A percentile compares a stretch with the other conserved stretches of the same genome.
These are phyloP conservation scores for Xylariaceae sp. DNA, from an alignment of 2,329 filamentous ascomycete genomes.

Conservation along the genomic window DNA sequence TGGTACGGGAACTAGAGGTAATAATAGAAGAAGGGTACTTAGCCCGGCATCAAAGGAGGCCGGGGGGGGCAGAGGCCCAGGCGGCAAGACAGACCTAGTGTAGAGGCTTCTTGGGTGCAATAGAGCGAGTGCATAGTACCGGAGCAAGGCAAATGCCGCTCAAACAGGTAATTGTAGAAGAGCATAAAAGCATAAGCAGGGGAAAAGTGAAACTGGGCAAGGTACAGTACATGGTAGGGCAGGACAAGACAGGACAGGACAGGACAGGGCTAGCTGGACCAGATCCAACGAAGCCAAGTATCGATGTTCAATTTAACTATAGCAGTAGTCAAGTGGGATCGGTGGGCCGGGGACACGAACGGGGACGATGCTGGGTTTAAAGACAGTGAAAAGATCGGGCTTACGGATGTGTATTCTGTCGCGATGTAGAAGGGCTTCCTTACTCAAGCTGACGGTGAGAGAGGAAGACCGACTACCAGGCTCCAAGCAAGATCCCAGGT, in stretches of 20 bases:
- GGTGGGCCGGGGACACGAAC: conserved; percentile 1
- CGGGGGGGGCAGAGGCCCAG: conserved; percentile 1
- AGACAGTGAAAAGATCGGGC: background rate
- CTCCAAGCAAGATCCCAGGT: conserved; percentile 5
- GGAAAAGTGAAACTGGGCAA: background rate
- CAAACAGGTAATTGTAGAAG: background rate
- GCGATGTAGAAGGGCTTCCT: conserved; percentile 5
- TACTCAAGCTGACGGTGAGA: conserved; percentile 2
- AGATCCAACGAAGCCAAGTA: background rate
- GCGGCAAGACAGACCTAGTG: conserved; percentile 7
- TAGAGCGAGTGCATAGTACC: conserved; percentile 2
- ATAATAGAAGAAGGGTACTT: conserved; percentile 1
- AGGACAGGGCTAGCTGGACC: background rate
- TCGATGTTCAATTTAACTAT: background rate
- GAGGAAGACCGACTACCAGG: conserved; percentile 3
- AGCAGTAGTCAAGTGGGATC: background rate
- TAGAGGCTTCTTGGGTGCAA: no score
- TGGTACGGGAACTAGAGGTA: conserved; percentile 2
- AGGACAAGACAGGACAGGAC: no score
- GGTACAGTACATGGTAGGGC: background rate
- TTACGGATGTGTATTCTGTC: conserved; percentile 1
- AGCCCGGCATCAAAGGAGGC: conserved; percentile 8
- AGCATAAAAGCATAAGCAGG: background rate
- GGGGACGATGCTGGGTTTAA: background rate
- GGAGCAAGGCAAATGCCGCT: conserved; percentile 2